A percentile compares a stretch with the other conserved stretches of the same genome.
These are phyloP conservation scores for Heterobasidion annosum DNA, from an alignment of 1,284 basidiomycete genomes.

Conservation along the genomic window DNA sequence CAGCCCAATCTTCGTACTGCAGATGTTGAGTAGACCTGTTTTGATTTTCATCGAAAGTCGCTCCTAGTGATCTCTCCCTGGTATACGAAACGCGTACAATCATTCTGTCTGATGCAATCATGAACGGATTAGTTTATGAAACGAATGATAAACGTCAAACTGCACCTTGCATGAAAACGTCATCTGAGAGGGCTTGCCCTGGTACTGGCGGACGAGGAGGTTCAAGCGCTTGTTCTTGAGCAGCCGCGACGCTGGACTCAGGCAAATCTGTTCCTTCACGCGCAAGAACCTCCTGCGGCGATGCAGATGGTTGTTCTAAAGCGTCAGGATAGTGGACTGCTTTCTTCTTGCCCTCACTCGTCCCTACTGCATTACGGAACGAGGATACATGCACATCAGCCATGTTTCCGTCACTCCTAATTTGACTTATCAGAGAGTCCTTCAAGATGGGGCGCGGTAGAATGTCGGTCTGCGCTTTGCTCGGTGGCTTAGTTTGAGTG, in stretches of 20 bases:
- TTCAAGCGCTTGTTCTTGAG: conserved; percentile 11
- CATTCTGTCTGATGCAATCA: conserved; percentile 61
- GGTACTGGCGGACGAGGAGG: background rate
- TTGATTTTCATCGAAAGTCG: conserved; percentile 58
- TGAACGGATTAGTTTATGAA: no score
- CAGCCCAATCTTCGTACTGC: conserved; percentile 61
- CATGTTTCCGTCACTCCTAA: conserved; percentile 4
- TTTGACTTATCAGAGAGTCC: background rate
- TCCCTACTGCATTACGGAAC: conserved; percentile 18
- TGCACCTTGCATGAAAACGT: conserved; percentile 57
- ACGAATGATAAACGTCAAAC: background rate
- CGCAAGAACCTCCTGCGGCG: conserved; percentile 51
- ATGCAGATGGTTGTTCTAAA: conserved; percentile 26
- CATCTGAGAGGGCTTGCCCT: conserved; percentile 23
- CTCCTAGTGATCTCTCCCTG: conserved; percentile 38
- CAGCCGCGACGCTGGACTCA: conserved; percentile 55
- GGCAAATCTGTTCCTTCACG: conserved; percentile 40
- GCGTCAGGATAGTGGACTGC: conserved; percentile 22
- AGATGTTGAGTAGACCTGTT: conserved; percentile 56
- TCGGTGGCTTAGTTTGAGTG: background rate
- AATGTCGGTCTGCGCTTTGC: background rate
- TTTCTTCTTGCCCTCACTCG: conserved; percentile 21
- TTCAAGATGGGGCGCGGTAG: background rate
- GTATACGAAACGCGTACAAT: conserved; percentile 66
- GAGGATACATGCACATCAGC: background rate